Evolutionary conservation across 2,329 filamentous ascomycete genomes (phyloP), one percentile per base, ranked within the genome.

Genomic region (Fusarium nematophilum): DNA sequence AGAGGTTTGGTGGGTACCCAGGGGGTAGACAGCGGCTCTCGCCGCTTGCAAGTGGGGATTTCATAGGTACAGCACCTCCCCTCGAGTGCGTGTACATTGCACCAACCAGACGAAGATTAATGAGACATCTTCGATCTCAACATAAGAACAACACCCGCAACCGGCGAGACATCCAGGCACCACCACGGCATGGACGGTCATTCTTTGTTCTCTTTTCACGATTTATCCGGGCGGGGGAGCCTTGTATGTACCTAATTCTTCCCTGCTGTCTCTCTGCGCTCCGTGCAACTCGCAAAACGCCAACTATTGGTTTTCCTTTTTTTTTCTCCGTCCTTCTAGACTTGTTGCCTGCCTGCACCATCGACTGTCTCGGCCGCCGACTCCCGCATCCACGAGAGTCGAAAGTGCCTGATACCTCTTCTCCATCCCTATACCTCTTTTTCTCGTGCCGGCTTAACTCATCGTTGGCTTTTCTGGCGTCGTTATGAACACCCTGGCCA

Each of bases 91-190:
- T n/a, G n/a, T n/a, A n/a, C n/a, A n/a, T n/a, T n/a, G n/a, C n/a
- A n/a, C 50, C 59, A 59, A 49, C 54, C 40, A 48, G 14, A 38
- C 27, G 27, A n/a, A 25, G 26, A 33, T 21, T 23, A 17, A 27
- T 34, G 27, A 59, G 44, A 57, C 51, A 50, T 53, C 26, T 25
- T 57, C 47, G 44, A 25, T 34, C 40, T 57, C 53, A 57, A 39
- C 39, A 53, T 38, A 48, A 38, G 9, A 14, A 30, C 46, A 33
- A 21, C 36, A 45, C 46, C 38, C 39, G 46, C 46, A 26, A 34
- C 38, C 47, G 33, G 53, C 53, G 25, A 45, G 46, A 55, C 53
- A 42, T 37, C 13, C 45, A 44, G 13, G n/a, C 11, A 14, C 18
- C 25, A 11, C 15, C n/a, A 34, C 13, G 17, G 40, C n/a, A n/a